These are phyloP conservation scores for Calonectria naviculata DNA, from an alignment of 2,329 filamentous ascomycete genomes.

Conservation along the genomic window DNA sequence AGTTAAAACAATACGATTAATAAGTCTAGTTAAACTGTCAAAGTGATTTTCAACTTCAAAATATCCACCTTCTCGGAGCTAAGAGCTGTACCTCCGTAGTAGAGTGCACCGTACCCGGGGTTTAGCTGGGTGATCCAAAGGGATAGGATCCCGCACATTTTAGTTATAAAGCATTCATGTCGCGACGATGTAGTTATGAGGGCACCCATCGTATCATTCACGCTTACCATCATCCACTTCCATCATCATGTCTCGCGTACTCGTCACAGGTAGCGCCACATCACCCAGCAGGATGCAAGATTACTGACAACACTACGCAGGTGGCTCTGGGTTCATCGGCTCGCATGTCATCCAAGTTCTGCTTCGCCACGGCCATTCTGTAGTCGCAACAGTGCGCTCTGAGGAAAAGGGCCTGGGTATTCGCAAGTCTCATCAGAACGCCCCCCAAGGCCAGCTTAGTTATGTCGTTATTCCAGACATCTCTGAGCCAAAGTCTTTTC, in stretches of 20 bases:
- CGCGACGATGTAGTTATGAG: not conserved
- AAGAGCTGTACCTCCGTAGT: not conserved
- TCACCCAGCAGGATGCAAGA: not conserved
- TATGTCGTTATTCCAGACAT: slow-evolving; percentile 11
- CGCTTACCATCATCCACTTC: not conserved
- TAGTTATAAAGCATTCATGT: not conserved
- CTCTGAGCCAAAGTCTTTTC: not conserved
- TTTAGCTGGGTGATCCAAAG: not conserved
- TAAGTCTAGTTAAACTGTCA: too few relatives aligned
- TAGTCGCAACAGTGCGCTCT: slow-evolving; percentile 12
- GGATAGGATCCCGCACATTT: too few relatives aligned
- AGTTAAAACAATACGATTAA: too few relatives aligned
- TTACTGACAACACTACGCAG: not conserved
- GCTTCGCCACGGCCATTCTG: slow-evolving; percentile 8
- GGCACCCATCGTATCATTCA: not conserved
- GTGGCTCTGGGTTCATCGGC: slow-evolving; percentile 14
- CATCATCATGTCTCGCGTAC: not conserved
- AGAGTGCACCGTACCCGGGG: not conserved
- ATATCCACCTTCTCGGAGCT: not conserved
- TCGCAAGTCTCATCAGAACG: not conserved
- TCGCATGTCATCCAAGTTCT: slow-evolving; percentile 10
- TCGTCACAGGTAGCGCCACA: not conserved
- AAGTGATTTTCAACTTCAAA: not conserved
- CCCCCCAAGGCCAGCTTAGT: not conserved
- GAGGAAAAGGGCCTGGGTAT: not conserved